Evolutionary conservation across 2,329 filamentous ascomycete species (phyloP), one percentile per base, ranked within the genome.

Genomic region (Macrophomina tecta): DNA sequence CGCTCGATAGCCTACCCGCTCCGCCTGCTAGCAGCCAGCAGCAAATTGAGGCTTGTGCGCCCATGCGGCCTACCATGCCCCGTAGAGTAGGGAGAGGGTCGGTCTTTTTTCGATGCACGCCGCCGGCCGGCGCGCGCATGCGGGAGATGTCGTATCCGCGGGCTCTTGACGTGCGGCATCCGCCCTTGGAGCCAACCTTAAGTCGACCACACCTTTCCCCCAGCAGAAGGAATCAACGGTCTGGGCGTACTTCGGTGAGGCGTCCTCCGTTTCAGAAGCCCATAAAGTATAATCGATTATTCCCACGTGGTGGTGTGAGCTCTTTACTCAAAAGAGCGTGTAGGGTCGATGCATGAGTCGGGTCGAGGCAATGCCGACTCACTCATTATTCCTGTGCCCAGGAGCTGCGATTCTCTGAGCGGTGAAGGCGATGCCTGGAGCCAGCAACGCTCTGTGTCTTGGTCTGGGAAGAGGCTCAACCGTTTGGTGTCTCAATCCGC

Each of bases 31-130:
- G 58, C 56, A 48, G 45, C 58, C 45, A 62, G 58, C 58, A 62
- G 58, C 58, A 62, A 62, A 36, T 18, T 38, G 58, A 62, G 58
- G 58, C 58, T 62, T 62, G 58, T 62, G 58, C 58, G 45, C 58
- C 58, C 58, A 62, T 62, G 58, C 58, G 32, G 58, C 58, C 42
- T 62, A 36, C 58, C 58, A 49, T 62, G 58, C 58, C 45, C 40
- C 32, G 42, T 49, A 49, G 42, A 49, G 42, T 34, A 62, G 58
- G 42, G 46, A 49, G 46, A 49, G n/a, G 42, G 58, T 32, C 45
- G 42, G 56, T 30, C 45, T 62, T 38, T 48, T 62, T 62, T 62
- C 16, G 42, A 62, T 62, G 58, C 58, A 62, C 58, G 58, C 58
- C 58, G 58, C 58, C 58, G 42, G 58, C 58, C 58, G 58, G 42